Evolutionary conservation across 495 filamentous ascomycete genomes (phyloP).

Genomic region (Rostrohypoxylon terebratum): DNA sequence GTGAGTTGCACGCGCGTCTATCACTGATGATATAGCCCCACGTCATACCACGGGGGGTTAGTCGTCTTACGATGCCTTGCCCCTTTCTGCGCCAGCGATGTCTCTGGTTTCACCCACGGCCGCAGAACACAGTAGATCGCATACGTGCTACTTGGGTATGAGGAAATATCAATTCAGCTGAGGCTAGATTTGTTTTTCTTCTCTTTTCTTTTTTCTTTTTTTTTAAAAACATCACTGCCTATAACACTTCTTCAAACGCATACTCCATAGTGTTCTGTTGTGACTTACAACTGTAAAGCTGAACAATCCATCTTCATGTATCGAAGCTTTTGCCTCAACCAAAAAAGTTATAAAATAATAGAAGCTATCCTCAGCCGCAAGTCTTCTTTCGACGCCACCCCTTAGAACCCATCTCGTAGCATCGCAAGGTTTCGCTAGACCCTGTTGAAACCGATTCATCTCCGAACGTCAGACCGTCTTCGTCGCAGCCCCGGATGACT

Average conservation of each 20-base stretch:
- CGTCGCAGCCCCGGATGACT: conserved; percentile 25
- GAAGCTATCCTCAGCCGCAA: not conserved
- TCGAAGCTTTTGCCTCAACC: not conserved
- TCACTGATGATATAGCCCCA: conserved; percentile 19
- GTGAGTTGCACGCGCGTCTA: not conserved
- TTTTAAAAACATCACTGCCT: too few relatives aligned
- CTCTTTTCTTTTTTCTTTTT: too few relatives aligned
- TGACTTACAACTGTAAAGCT: not conserved
- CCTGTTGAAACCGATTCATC: conserved; percentile 40
- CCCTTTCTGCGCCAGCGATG: conserved; percentile 24
- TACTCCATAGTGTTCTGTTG: not conserved
- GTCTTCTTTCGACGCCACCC: not conserved
- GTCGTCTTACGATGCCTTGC: conserved; percentile 33
- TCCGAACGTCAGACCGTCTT: conserved; percentile 21
- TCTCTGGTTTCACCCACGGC: conserved; percentile 15
- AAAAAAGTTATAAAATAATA: not conserved
- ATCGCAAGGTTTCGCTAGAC: conserved; percentile 24
- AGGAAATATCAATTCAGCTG: not conserved
- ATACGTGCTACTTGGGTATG: not conserved
- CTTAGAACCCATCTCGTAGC: conserved; percentile 5
- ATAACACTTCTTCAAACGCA: too few relatives aligned
- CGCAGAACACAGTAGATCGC: not conserved
- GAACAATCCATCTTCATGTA: not conserved
- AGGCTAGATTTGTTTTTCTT: too few relatives aligned
- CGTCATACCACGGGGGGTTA: conserved; percentile 29